A percentile compares a stretch with the other conserved stretches of the same genome.
These are phyloP conservation scores for Colletotrichum sublineola DNA, from an alignment of 2,329 filamentous ascomycete species.

Conservation along the genomic window DNA sequence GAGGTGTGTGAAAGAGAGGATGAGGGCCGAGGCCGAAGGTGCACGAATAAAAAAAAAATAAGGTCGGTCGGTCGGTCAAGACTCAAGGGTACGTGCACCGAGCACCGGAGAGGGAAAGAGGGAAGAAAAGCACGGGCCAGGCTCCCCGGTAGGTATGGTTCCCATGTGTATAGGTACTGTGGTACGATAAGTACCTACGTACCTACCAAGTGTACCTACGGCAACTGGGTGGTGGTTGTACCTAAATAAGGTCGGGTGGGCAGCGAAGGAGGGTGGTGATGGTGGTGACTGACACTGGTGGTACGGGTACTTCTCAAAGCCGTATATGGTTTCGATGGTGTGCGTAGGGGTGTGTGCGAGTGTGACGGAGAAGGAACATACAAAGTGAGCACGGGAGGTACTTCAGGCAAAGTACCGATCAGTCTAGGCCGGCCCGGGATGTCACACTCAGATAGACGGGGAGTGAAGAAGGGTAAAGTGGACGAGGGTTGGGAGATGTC, in stretches of 20 bases:
- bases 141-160: neutral
- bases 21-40: constrained; percentile 41
- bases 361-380: neutral
- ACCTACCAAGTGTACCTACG: neutral
- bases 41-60: constrained; percentile 42
- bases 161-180: neutral
- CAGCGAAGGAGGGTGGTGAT: neutral
- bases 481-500: constrained; percentile 22
- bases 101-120: constrained; percentile 43
- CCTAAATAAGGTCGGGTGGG: constrained; percentile 1
- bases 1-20: constrained; percentile 41
- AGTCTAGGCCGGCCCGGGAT: constrained; percentile 32
- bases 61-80: constrained; percentile 39
- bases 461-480: neutral
- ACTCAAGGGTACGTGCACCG: constrained; percentile 42
- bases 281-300: neutral
- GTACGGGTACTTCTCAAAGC: constrained; percentile 10
- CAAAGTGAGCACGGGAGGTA: constrained; percentile 17
- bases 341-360: neutral
- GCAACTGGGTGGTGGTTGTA: neutral
- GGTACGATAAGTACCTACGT: neutral
- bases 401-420: constrained; percentile 30
- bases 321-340: neutral
- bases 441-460: constrained; percentile 3
- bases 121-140: constrained; percentile 28